Conservation (phyloP, 768 basidiomycete genomes). For the Serendipita sp. region DNA sequence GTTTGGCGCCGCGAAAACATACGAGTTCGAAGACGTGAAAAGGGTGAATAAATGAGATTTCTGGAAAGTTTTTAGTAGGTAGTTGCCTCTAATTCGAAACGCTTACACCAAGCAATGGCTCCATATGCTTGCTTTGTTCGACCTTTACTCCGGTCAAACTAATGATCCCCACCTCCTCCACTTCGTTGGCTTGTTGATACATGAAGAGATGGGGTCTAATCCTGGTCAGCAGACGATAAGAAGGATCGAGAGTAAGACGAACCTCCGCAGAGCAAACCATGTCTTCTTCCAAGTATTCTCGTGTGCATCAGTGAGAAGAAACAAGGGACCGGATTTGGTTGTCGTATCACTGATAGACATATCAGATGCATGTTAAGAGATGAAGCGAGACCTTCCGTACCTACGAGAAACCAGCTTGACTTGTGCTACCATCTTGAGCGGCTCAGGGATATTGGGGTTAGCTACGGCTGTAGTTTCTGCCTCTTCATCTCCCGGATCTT, state of each 20-base stretch:
- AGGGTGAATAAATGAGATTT: constrained; percentile 77
- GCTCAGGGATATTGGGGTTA: constrained; percentile 29
- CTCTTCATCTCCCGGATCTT: constrained; percentile 47
- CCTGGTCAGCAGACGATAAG: neutral
- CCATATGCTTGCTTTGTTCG: constrained; percentile 74
- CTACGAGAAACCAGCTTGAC: constrained; percentile 59
- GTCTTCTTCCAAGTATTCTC: constrained; percentile 66
- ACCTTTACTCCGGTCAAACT: constrained; percentile 74
- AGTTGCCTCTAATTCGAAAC: neutral
- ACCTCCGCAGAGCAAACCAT: constrained; percentile 84
- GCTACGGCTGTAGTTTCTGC: constrained; percentile 22
- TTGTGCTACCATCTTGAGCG: constrained; percentile 50
- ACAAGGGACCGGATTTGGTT: constrained; percentile 71
- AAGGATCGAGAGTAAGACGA: constrained; percentile 4
- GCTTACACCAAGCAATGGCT: constrained; percentile 70
- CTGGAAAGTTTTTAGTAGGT: constrained; percentile 24
- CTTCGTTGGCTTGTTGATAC: constrained; percentile 68
- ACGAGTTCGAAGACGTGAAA: constrained; percentile 83
- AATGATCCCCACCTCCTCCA: constrained; percentile 69
- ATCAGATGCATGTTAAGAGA: neutral
- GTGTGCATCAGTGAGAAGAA: constrained; percentile 65
- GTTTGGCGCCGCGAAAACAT: constrained; percentile 70
- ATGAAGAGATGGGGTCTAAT: constrained; percentile 77
- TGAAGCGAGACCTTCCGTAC: constrained; percentile 23
- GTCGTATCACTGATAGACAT: constrained; percentile 45